Conservation (phyloP, 2,329 filamentous ascomycete species). For the Phialocephala subalpina region DNA sequence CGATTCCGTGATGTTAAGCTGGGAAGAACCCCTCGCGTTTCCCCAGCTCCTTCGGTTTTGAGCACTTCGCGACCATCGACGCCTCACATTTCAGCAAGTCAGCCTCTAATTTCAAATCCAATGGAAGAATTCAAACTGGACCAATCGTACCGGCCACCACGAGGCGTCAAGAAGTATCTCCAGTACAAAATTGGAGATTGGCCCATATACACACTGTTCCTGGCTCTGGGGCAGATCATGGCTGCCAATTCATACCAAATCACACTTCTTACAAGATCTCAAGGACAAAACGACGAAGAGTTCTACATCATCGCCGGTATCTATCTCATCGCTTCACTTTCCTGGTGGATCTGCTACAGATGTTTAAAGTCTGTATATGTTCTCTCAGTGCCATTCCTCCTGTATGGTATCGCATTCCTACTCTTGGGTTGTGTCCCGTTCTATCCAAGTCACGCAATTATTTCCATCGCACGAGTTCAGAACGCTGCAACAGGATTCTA, state of each 20-base stretch:
- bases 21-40: background rate
- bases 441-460: background rate
- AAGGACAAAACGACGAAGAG: conserved; percentile 2
- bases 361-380: conserved; percentile 62
- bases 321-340: background rate
- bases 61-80: background rate
- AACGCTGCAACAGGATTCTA: conserved; percentile 69
- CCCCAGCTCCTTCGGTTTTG: background rate
- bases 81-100: background rate
- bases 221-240: conserved; percentile 5
- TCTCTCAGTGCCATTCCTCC: conserved; percentile 65
- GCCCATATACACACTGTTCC: background rate
- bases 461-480: conserved; percentile 32
- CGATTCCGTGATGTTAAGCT: background rate
- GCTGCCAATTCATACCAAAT: conserved; percentile 5
- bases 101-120: background rate
- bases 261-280: conserved; percentile 7
- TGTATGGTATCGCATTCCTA: background rate
- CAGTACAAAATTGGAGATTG: conserved; percentile 7
- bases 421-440: background rate
- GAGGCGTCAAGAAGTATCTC: conserved; percentile 2
- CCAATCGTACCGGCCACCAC: background rate
- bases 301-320: conserved; percentile 8
- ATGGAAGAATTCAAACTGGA: background rate
- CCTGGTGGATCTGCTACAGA: conserved; percentile 70